A percentile compares a stretch with the other conserved stretches of the same genome.
These are phyloP conservation scores for Rhodamnia rubescens DNA, from an alignment of 345 rosid species.

Conservation along the genomic window DNA sequence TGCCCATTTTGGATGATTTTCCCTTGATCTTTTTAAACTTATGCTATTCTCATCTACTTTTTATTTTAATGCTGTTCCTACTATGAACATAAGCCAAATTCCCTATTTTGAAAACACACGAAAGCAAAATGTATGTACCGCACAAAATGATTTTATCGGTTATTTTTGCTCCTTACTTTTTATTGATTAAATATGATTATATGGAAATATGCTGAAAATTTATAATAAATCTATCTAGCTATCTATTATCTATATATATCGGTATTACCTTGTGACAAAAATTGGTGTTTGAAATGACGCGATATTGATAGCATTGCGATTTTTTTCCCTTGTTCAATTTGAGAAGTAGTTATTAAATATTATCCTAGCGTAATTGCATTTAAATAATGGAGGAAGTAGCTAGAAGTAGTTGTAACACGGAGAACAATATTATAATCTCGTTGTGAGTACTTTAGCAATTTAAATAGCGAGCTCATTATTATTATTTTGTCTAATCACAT, in stretches of 20 bases:
- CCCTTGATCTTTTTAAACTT: neutral
- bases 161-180: neutral
- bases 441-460: too few relatives aligned
- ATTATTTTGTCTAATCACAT: too few relatives aligned
- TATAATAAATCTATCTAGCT: neutral
- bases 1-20: neutral
- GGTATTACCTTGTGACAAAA: neutral
- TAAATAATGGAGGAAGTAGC: too few relatives aligned
- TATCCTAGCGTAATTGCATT: too few relatives aligned
- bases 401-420: too few relatives aligned
- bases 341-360: neutral
- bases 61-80: neutral
- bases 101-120: neutral
- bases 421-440: too few relatives aligned
- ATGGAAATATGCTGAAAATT: rapidly evolving
- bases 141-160: neutral
- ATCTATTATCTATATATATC: neutral
- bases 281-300: neutral
- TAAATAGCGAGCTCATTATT: too few relatives aligned
- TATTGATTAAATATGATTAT: neutral
- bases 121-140: neutral
- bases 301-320: neutral
- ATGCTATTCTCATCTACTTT: neutral
- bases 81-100: neutral
- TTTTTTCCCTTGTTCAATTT: neutral